phyloP scores from a whole-genome alignment of 495 filamentous ascomycete species.

The Penicillium herquei region DNA sequence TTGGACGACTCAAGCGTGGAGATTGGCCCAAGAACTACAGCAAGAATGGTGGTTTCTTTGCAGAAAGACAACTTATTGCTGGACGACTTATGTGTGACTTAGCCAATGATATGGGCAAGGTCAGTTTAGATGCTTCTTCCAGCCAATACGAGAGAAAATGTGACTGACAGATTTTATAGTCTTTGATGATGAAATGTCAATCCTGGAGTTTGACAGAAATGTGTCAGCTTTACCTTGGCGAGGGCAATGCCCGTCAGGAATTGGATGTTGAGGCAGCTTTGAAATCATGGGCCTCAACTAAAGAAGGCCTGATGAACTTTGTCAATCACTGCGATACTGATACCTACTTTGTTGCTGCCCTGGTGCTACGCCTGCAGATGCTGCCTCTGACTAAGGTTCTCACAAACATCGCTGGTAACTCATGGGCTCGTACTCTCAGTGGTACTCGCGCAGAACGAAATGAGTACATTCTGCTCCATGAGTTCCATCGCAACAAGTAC shows the following conservation, averaged over 20 bases:
- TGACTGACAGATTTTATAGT: slow-evolving; percentile 37
- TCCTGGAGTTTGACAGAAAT: slow-evolving; percentile 98
- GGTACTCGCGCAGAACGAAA: slow-evolving; percentile 96
- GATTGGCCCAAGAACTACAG: slow-evolving; percentile 89
- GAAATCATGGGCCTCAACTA: slow-evolving; percentile 81
- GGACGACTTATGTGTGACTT: slow-evolving; percentile 92
- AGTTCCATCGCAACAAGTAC: slow-evolving; percentile 93
- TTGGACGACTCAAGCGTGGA: slow-evolving; percentile 78
- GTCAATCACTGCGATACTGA: slow-evolving; percentile 89
- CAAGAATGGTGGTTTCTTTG: slow-evolving; percentile 84
- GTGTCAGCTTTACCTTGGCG: slow-evolving; percentile 82
- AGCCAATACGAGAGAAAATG: too few relatives aligned
- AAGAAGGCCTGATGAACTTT: slow-evolving; percentile 88
- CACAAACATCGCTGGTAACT: slow-evolving; percentile 96
- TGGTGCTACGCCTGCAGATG: slow-evolving; percentile 86
- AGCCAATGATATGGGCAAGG: slow-evolving; percentile 92
- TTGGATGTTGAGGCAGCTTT: slow-evolving; percentile 84
- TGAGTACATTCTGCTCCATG: slow-evolving; percentile 97
- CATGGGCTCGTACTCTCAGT: slow-evolving; percentile 93
- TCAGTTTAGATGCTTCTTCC: slow-evolving; percentile 17
- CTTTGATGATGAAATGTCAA: slow-evolving; percentile 93
- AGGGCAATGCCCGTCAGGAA: slow-evolving; percentile 67
- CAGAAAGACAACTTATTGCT: slow-evolving; percentile 83
- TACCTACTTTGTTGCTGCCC: slow-evolving; percentile 90
- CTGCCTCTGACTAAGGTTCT: slow-evolving; percentile 90